Evolutionary conservation across 768 basidiomycete genomes (phyloP).

Genomic region (Mycena metata): DNA sequence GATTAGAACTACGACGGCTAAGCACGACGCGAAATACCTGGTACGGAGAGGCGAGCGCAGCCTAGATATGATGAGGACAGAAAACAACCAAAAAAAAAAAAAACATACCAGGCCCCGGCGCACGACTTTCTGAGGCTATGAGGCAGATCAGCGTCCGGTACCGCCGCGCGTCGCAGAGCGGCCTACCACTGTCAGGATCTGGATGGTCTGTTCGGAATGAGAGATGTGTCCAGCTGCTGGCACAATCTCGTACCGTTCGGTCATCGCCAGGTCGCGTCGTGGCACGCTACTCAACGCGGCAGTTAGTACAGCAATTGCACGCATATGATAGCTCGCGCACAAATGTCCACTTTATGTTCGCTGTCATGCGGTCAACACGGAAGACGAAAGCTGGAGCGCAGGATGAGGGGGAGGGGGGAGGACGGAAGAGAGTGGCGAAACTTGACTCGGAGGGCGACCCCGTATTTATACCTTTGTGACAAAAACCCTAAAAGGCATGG

Average conservation of each 20-base stretch:
- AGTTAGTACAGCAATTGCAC: not conserved
- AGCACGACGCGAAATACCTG: not conserved
- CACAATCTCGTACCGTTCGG: not conserved
- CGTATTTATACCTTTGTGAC: conserved; percentile 1
- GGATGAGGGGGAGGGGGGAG: not conserved
- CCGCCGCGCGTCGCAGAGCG: no score
- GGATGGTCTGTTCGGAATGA: not conserved
- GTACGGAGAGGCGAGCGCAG: not conserved
- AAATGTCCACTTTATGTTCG: conserved; percentile 2
- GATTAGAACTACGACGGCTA: not conserved
- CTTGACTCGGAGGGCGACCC: conserved; percentile 1
- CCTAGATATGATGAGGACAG: not conserved
- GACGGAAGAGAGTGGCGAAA: not conserved
- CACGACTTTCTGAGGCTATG: not conserved
- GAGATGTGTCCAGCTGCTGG: not conserved
- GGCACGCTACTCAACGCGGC: not conserved
- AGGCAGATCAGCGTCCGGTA: not conserved
- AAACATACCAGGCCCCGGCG: not conserved
- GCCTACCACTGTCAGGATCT: not conserved
- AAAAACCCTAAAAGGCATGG: not conserved
- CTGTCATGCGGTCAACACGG: not conserved
- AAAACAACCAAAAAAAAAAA: not conserved
- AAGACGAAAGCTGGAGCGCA: not conserved
- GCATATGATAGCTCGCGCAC: not conserved
- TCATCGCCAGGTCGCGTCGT: not conserved